phyloP scores from a whole-genome alignment of 371 early-diverging fungal species.

The Parasitella parasitica region DNA sequence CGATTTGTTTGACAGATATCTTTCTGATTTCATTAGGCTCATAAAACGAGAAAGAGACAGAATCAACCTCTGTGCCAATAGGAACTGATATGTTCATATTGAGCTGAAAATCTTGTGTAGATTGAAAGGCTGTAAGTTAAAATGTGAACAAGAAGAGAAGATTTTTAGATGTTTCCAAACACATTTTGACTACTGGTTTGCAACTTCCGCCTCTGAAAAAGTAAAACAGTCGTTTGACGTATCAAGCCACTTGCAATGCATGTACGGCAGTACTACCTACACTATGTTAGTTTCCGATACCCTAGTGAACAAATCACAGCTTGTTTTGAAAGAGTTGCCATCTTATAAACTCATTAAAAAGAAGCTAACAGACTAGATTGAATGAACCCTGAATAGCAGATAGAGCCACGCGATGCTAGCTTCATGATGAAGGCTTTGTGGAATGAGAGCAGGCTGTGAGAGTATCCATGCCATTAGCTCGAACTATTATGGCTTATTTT shows the following conservation, averaged over 20 bases:
- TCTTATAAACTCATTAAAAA: too few relatives aligned
- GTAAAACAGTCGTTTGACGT: background rate
- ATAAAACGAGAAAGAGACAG: slow-evolving; percentile 90
- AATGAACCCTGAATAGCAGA: too few relatives aligned
- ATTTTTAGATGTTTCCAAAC: slow-evolving; percentile 2
- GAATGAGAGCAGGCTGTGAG: too few relatives aligned
- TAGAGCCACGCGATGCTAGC: too few relatives aligned
- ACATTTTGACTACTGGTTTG: background rate
- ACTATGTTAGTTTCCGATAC: too few relatives aligned
- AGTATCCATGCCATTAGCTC: too few relatives aligned
- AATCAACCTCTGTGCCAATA: slow-evolving; percentile 64
- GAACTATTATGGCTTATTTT: too few relatives aligned
- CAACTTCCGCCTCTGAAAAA: background rate
- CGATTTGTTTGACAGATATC: slow-evolving; percentile 93
- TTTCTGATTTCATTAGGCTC: slow-evolving; percentile 89
- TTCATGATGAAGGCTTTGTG: too few relatives aligned
- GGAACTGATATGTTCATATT: slow-evolving; percentile 72
- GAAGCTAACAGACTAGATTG: too few relatives aligned
- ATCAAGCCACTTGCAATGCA: background rate
- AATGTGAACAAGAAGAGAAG: slow-evolving; percentile 6
- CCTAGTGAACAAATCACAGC: too few relatives aligned
- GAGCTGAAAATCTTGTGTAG: slow-evolving; percentile 2
- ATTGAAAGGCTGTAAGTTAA: background rate
- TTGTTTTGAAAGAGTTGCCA: too few relatives aligned
- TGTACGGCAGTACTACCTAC: too few relatives aligned